Evolutionary conservation across 2,329 filamentous ascomycete genomes (phyloP).

Genomic region (Dactylellina leptospora): DNA sequence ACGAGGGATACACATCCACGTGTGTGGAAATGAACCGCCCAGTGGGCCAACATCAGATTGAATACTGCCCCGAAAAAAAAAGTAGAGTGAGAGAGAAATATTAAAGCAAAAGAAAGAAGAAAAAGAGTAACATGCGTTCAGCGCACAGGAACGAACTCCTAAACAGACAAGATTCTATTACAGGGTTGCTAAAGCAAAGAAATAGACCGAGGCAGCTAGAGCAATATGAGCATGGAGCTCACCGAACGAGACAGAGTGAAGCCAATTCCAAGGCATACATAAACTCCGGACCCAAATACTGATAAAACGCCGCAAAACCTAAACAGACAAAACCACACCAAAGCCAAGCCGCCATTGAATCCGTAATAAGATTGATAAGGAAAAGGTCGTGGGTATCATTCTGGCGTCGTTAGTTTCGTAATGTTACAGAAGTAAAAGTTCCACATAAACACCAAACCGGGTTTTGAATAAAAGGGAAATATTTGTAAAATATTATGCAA

Average conservation of each 20-base stretch:
- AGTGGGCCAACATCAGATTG: constrained; percentile 38
- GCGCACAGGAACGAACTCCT: constrained; percentile 18
- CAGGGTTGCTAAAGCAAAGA: constrained; percentile 12
- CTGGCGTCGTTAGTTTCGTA: constrained; percentile 53
- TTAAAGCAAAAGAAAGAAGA: constrained; percentile 15
- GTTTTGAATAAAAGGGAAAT: constrained; percentile 17
- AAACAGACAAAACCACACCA: constrained; percentile 40
- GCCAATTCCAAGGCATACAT: constrained; percentile 21
- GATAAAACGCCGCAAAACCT: constrained; percentile 27
- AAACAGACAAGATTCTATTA: constrained; percentile 44
- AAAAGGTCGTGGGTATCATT: constrained; percentile 53
- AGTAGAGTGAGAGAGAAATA: too few species aligned
- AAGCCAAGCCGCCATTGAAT: constrained; percentile 29
- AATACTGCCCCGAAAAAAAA: constrained; percentile 12
- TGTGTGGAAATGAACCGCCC: constrained; percentile 9
- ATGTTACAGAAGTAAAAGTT: constrained; percentile 42
- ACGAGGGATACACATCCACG: not conserved
- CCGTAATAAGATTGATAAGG: constrained; percentile 24
- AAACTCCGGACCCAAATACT: constrained; percentile 35
- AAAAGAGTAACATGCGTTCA: constrained; percentile 7
- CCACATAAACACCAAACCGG: constrained; percentile 43
- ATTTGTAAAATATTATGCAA: constrained; percentile 28
- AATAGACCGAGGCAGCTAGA: constrained; percentile 5
- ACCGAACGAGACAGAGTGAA: constrained; percentile 2
- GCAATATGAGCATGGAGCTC: constrained; percentile 53